phyloP scores from a whole-genome alignment of 768 basidiomycete genomes.

The Termitomyces sp. region DNA sequence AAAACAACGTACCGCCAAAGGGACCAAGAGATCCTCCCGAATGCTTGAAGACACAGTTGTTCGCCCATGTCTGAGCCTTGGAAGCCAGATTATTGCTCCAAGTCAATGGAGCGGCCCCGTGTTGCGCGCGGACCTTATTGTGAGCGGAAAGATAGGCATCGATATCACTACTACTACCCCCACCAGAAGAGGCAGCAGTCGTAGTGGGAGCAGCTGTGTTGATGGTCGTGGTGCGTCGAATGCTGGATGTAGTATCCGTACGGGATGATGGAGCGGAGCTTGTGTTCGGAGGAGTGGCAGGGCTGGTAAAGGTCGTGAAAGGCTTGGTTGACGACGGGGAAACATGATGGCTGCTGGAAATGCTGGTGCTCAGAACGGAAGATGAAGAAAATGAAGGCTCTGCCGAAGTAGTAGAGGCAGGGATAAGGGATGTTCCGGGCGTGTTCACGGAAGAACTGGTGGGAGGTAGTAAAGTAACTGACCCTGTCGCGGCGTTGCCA shows the following conservation, averaged over 20 bases:
- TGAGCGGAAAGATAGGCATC: conserved; percentile 51
- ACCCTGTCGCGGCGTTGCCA: conserved; percentile 9
- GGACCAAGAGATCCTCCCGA: conserved; percentile 60
- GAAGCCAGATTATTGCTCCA: conserved; percentile 59
- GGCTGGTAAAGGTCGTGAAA: conserved; percentile 7
- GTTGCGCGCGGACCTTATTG: conserved; percentile 55
- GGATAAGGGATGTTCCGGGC: not conserved
- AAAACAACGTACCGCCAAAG: conserved; percentile 46
- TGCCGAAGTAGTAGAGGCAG: conserved; percentile 13
- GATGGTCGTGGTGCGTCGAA: conserved; percentile 12
- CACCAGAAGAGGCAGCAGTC: conserved; percentile 9
- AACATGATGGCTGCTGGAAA: conserved; percentile 10
- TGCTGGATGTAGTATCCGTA: conserved; percentile 11
- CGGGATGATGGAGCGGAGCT: conserved; percentile 10
- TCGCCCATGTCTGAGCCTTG: conserved; percentile 69
- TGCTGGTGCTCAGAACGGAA: not conserved
- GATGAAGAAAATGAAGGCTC: conserved; percentile 1
- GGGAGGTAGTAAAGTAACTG: conserved; percentile 3
- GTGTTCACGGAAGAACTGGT: not conserved
- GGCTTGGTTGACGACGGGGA: conserved; percentile 5
- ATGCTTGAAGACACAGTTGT: conserved; percentile 63
- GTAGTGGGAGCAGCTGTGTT: conserved; percentile 11
- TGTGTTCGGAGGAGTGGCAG: conserved; percentile 8
- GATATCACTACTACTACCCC: conserved; percentile 34
- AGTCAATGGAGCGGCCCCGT: conserved; percentile 57